A percentile compares a stretch with the other conserved stretches of the same genome.
phyloP scores from a whole-genome alignment of 1,284 basidiomycete species.

The Trametes polyzona region DNA sequence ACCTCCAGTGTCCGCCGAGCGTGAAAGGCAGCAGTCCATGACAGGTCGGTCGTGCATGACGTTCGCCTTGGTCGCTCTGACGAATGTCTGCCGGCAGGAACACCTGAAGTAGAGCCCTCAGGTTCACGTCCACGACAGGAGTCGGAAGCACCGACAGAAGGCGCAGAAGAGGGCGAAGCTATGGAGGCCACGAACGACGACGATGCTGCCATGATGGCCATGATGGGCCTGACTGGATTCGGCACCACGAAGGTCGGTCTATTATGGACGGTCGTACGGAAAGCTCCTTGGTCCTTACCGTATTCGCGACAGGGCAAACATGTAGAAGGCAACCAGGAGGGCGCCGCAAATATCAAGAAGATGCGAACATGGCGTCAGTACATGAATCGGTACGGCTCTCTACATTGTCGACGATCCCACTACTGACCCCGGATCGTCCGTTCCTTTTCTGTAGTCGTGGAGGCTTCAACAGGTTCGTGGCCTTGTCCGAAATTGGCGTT shows the following conservation, averaged over 20 bases:
- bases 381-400: slow-evolving; percentile 79
- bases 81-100: background rate
- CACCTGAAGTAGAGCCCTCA: slow-evolving; percentile 20
- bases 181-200: slow-evolving; percentile 73
- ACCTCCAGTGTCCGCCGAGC: slow-evolving; percentile 10
- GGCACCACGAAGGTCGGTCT: slow-evolving; percentile 83
- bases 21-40: slow-evolving; percentile 19
- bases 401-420: slow-evolving; percentile 12
- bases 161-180: slow-evolving; percentile 59
- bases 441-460: slow-evolving; percentile 61
- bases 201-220: slow-evolving; percentile 83
- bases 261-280: no score
- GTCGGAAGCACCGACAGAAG: slow-evolving; percentile 44
- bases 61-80: background rate
- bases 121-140: slow-evolving; percentile 24
- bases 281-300: background rate
- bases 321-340: slow-evolving; percentile 84
- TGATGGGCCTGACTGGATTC: slow-evolving; percentile 92
- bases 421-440: slow-evolving; percentile 10
- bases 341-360: slow-evolving; percentile 79
- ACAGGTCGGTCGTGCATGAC: slow-evolving; percentile 23
- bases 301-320: slow-evolving; percentile 63
- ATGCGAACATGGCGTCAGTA: slow-evolving; percentile 95
- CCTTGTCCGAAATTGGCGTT: no score
- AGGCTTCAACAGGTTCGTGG: slow-evolving; percentile 88